A percentile compares a stretch with the other conserved stretches of the same genome.
Evolutionary conservation across 2,329 filamentous ascomycete species (phyloP).

Genomic region (Lachnellula occidentalis): DNA sequence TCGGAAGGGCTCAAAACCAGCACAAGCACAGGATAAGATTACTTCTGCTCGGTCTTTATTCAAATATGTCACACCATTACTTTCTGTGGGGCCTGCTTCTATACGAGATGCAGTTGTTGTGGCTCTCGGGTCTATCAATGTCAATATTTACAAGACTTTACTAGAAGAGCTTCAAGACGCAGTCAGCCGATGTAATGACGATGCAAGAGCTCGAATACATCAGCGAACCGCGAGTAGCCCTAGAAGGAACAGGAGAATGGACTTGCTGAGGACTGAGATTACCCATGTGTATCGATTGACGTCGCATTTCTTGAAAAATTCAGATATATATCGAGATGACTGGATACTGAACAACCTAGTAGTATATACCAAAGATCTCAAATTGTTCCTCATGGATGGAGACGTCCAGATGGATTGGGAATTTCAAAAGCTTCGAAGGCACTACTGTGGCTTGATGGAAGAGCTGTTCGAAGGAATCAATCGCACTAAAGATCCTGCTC

Average conservation of each 20-base stretch:
- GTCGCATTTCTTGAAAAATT: slow-evolving; percentile 76
- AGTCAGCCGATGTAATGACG: slow-evolving; percentile 79
- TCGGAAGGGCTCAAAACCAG: slow-evolving; percentile 72
- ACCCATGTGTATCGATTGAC: slow-evolving; percentile 95
- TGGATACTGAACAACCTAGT: slow-evolving; percentile 88
- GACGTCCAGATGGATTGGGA: slow-evolving; percentile 94
- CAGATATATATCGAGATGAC: slow-evolving; percentile 76
- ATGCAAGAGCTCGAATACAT: slow-evolving; percentile 81
- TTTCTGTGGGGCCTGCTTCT: slow-evolving; percentile 72
- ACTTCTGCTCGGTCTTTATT: slow-evolving; percentile 86
- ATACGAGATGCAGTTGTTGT: slow-evolving; percentile 87
- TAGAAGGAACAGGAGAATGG: slow-evolving; percentile 74
- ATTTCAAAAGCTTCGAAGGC: slow-evolving; percentile 83
- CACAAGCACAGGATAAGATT: slow-evolving; percentile 68
- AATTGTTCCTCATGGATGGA: slow-evolving; percentile 89
- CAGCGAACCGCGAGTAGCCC: slow-evolving; percentile 80
- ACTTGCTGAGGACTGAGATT: slow-evolving; percentile 85
- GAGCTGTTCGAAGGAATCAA: slow-evolving; percentile 90
- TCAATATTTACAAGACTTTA: slow-evolving; percentile 85
- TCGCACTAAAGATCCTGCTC: slow-evolving; percentile 72
- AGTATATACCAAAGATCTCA: slow-evolving; percentile 84
- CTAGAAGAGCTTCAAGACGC: slow-evolving; percentile 86
- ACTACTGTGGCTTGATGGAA: slow-evolving; percentile 92
- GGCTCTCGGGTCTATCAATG: slow-evolving; percentile 90
- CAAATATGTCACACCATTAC: slow-evolving; percentile 81